Evolutionary conservation across 306 rosid species (phyloP).

Genomic region (barrel medic (Medicago truncatula)): MtrunA17r5.0-ANR NC_053046.1:44565001-44565500

Average conservation of each 20-base stretch:
- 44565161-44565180: constrained; percentile 8
- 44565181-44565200: background rate
- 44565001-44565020: background rate
- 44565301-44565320: constrained; percentile 15
- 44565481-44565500: constrained; percentile 19
- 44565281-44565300: constrained; percentile 2
- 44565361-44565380: too few species aligned
- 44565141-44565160: background rate
- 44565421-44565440: constrained; percentile 33
- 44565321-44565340: background rate
- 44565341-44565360: constrained; percentile 13
- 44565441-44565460: constrained; percentile 17
- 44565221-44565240: constrained; percentile 6
- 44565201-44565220: background rate
- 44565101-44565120: constrained; percentile 10
- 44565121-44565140: constrained; percentile 14
- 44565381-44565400: constrained; percentile 9
- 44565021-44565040: constrained; percentile 11
- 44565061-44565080: constrained; percentile 11
- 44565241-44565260: constrained; percentile 20
- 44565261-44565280: constrained; percentile 10
- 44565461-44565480: constrained; percentile 21
- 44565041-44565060: constrained; percentile 8
- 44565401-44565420: constrained; percentile 18
- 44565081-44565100: constrained; percentile 1